Conservation (phyloP, 2,329 filamentous ascomycete species). For the Fusarium floridanum region DNA sequence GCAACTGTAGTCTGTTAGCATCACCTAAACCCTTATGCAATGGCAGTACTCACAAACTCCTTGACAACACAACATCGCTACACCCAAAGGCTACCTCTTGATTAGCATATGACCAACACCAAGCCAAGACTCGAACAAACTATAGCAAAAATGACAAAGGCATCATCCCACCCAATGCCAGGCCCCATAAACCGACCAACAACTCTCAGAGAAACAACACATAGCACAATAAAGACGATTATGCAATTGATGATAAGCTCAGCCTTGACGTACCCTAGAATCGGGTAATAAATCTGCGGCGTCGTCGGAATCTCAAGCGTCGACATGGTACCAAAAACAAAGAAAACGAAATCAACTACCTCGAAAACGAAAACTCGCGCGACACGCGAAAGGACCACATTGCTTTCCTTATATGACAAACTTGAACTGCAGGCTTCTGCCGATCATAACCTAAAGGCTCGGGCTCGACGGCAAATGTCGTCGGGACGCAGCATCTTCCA, state of each 20-base stretch:
- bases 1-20: slow-evolving; percentile 28
- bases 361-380: background rate
- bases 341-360: slow-evolving; percentile 11
- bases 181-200: slow-evolving; percentile 48
- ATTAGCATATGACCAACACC: slow-evolving; percentile 12
- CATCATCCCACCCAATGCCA: slow-evolving; percentile 51
- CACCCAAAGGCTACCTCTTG: slow-evolving; percentile 39
- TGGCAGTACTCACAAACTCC: slow-evolving; percentile 38
- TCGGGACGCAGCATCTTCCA: background rate
- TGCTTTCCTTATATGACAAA: slow-evolving; percentile 32
- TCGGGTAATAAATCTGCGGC: slow-evolving; percentile 25
- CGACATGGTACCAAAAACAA: slow-evolving; percentile 13
- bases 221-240: slow-evolving; percentile 48
- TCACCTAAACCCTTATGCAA: background rate
- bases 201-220: slow-evolving; percentile 46
- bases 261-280: slow-evolving; percentile 42
- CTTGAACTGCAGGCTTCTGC: background rate
- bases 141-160: slow-evolving; percentile 45
- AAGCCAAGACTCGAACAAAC: slow-evolving; percentile 7
- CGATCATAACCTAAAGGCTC: slow-evolving; percentile 20
- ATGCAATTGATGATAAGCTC: slow-evolving; percentile 50
- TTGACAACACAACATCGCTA: slow-evolving; percentile 46
- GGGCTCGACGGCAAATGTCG: background rate
- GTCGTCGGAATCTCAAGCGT: slow-evolving; percentile 28
- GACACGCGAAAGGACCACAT: background rate